A percentile compares a stretch with the other conserved stretches of the same genome.
Conservation (phyloP, 805 yeast genomes). For the Tetrapisispora pingtungensis region DNA sequence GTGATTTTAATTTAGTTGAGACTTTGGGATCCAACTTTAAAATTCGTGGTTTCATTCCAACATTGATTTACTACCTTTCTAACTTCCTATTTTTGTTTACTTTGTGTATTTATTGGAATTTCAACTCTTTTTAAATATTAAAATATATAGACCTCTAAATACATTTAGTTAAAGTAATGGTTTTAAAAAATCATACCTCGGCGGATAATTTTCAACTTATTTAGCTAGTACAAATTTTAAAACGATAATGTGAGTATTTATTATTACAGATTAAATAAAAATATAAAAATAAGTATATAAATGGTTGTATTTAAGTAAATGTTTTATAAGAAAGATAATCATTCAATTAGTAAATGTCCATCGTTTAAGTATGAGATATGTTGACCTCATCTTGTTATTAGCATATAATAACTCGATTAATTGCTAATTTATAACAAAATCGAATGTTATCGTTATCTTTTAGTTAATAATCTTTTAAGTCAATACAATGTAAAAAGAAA, state of each 20-base stretch:
- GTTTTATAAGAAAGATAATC: background rate
- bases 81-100: background rate
- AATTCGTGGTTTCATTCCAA: constrained; percentile 10
- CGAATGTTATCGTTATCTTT: background rate
- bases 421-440: background rate
- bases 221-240: background rate
- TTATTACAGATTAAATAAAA: background rate
- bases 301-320: background rate
- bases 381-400: background rate
- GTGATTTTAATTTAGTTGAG: constrained; percentile 23
- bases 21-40: constrained; percentile 12
- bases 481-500: background rate
- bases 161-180: no score
- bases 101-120: background rate
- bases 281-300: background rate
- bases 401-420: background rate
- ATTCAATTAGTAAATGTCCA: background rate
- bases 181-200: background rate
- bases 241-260: background rate
- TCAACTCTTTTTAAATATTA: no score
- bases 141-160: no score
- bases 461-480: background rate
- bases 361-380: background rate
- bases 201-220: background rate
- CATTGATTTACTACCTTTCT: background rate